phyloP scores from a whole-genome alignment of 164 flowering plant genomes.

The Malania oleifera region DNA sequence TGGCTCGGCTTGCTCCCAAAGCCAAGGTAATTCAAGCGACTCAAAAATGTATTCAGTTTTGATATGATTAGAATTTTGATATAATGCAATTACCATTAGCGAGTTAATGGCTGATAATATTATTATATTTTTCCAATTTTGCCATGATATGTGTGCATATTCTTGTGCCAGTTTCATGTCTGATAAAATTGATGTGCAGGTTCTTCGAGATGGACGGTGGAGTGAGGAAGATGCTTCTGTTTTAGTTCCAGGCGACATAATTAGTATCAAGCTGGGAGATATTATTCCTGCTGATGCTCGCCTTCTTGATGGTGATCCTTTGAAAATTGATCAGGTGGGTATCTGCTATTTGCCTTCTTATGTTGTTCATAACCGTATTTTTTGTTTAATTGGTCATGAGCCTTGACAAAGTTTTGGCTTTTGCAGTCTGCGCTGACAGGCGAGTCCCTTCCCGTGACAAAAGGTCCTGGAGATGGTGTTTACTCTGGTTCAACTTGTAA shows the following conservation, averaged over 20 bases:
- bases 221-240: slow-evolving; percentile 73
- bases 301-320: slow-evolving; percentile 75
- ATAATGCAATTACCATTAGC: neutral
- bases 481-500: slow-evolving; percentile 89
- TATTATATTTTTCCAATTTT: neutral
- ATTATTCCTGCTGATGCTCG: slow-evolving; percentile 85
- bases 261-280: slow-evolving; percentile 81
- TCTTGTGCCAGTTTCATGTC: neutral
- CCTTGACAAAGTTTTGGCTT: slow-evolving; percentile 1
- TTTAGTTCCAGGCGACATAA: slow-evolving; percentile 78
- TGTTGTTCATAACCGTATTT: neutral
- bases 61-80: neutral
- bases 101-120: neutral
- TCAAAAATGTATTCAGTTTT: neutral
- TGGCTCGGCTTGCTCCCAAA: slow-evolving; percentile 89
- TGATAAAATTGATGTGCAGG: slow-evolving; percentile 28
- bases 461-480: slow-evolving; percentile 74
- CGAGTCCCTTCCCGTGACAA: slow-evolving; percentile 83
- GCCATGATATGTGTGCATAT: neutral
- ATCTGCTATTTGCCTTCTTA: neutral
- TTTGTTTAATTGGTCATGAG: neutral
- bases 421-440: slow-evolving; percentile 85
- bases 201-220: slow-evolving; percentile 78
- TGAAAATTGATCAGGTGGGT: slow-evolving; percentile 76
- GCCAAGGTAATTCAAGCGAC: slow-evolving; percentile 49